Evolutionary conservation across 2,329 filamentous ascomycete species (phyloP), one percentile per base, ranked within the genome.

Genomic region (Venturiaceae sp.): DNA sequence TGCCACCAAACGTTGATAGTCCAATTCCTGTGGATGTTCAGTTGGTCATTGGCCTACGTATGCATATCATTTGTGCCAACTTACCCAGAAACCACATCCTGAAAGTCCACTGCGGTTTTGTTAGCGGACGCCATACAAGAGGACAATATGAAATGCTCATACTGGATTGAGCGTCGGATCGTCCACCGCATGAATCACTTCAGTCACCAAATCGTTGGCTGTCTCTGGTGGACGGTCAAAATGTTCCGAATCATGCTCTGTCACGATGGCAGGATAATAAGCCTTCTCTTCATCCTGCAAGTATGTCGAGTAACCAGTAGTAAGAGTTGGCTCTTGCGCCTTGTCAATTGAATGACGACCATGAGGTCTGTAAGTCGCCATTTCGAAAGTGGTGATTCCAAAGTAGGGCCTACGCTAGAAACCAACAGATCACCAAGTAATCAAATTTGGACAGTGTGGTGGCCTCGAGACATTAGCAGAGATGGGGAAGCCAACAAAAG

Each of bases 1-100:
- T 71, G 14, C 34, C 26, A 11, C 46, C 56, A 53, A 62, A 62
- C n/a, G 52, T 52, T 30, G 53, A 26, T 8, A 60, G 36, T 28
- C 50, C 61, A 21, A 50, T 41, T 34, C 61, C 61, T 60, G 37
- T 5, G 16, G 19, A 44, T 8, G 21, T 23, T 23, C 19, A 23
- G 39, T 44, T 13, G 26, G 13, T 44, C 1, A 26, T 23, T 21
- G 13, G 39, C 26, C 19, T 3, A 23, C 19, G 13, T 26, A 9
- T 21, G 14, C 19, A n/a, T 23, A 23, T 9, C 14, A 21, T 23
- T 7, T 4, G 9, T 13, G 7, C 6, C 19, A 44, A 23, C 39
- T 44, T 23, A 44, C 39, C 39, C 9, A 44, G 21, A 44, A 44
- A 44, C 39, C 39, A 44, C 39, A 44, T 44, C 39, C 39, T 21